Evolutionary conservation across 495 filamentous ascomycete species (phyloP), one percentile per base, ranked within the genome.

Genomic region (Penicillium egyptiacum): DNA sequence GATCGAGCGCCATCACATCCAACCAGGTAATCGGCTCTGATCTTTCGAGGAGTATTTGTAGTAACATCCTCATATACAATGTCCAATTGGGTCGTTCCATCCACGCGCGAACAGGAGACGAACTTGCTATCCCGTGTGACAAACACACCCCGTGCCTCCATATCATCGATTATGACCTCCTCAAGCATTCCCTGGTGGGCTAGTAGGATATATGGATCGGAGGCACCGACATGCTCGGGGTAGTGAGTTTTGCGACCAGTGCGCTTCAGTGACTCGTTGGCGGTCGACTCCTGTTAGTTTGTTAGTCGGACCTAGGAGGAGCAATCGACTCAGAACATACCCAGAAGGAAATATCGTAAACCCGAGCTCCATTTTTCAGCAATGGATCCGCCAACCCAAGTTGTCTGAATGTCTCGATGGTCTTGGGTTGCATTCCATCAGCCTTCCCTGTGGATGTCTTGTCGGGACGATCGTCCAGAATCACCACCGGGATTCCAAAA

Each of bases 151-250:
- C 83, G 75, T 54, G 78, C 74, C 46, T 72, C 69, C 55, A 90
- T 71, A 58, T 91, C 87, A 14, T 85, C 73, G 42, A 88, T 76
- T 63, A 91, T 82, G 11, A 87, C 57, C 42, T 81, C 77, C 69
- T 91, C 88, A 0, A 90, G 74, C 80, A 89, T 87, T 11, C 87
- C 88, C 69, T 91, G 88, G 61, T 91, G 88, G 10, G 86, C 85
- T 0, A 89, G 79, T 4, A 90, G 73, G 39, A 89, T 86, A 56
- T 86, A 91, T 7, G 86, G 85, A 53, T 91, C 86, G 20, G 84
- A 72, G 10, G 88, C 81, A 59, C 89, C 88, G 30, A 89, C 87
- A 43, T 79, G 80, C 0, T 74, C 73, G 4, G 88, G 88, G 69
- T 88, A 91, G 66, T 87, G 87, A 4, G 79, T 77, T 78, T 88